Evolutionary conservation across 352 stramenopile genomes (phyloP).

Genomic region (Globisporangium mamillatum): DNA sequence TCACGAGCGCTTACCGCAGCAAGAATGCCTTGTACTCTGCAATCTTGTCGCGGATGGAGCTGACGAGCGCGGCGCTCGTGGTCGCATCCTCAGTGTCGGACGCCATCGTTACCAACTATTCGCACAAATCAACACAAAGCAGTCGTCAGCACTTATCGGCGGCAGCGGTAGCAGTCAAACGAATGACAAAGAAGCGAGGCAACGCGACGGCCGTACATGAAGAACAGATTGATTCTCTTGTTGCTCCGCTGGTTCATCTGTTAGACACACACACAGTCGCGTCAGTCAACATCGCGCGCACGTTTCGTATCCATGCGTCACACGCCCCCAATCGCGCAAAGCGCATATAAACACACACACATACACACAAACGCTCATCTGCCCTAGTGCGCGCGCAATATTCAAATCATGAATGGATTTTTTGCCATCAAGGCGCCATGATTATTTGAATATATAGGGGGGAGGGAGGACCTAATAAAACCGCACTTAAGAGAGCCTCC

Average conservation of each 20-base stretch:
- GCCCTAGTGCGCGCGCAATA: background rate
- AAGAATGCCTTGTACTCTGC: conserved; percentile 71
- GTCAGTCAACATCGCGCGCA: conserved; percentile 1
- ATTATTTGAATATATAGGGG: conserved; percentile 12
- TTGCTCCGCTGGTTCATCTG: conserved; percentile 28
- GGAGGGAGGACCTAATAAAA: conserved; percentile 16
- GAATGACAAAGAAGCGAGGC: background rate
- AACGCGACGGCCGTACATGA: conserved; percentile 21
- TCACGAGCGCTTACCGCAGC: conserved; percentile 44
- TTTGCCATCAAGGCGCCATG: conserved; percentile 2
- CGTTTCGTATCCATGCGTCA: conserved; percentile 1
- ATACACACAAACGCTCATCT: conserved; percentile 5
- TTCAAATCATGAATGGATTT: conserved; percentile 11
- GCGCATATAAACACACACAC: background rate
- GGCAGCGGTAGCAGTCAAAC: background rate
- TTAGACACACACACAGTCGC: background rate
- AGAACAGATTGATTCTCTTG: conserved; percentile 16
- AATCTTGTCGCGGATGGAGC: conserved; percentile 57
- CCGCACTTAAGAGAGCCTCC: conserved; percentile 11
- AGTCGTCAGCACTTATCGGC: conserved; percentile 5
- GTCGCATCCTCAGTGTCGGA: conserved; percentile 35
- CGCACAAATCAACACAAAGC: conserved; percentile 12
- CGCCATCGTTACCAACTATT: conserved; percentile 57
- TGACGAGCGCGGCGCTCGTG: conserved; percentile 39
- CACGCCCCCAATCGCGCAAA: background rate